Evolutionary conservation across 345 rosid genomes (phyloP), one percentile per base, ranked within the genome.

Genomic region (Reutealis trisperma): DNA sequence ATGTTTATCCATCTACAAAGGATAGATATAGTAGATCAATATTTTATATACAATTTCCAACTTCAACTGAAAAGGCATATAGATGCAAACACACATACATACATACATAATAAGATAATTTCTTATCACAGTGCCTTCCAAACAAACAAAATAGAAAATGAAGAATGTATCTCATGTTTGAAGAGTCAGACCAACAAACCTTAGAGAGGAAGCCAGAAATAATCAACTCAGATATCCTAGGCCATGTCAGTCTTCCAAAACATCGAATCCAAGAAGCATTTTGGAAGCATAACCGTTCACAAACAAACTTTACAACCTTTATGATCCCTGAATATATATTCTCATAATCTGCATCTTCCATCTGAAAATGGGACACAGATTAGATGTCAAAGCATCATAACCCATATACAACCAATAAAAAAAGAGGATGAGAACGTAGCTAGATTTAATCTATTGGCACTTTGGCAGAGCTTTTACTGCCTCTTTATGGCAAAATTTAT

Each of bases 241-340:
- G 92, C 98, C 98, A 96, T 52, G 95, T 87, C 89, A 96, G 85
- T 81, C 90, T 92, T 84, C 98, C 99, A 83, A 92, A 93, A 73
- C 93, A 91, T 75, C 80, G 86, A 74, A 84, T 85, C 97, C 97
- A 93, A 44, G 90, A 78, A 79, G 78, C 88, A 82, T 91, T 93
- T 79, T 90, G 86, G 79, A 92, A 89, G 90, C 97, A 96, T 79
- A 96, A 71, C 65, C 63, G 83, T 81, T 83, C 85, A 80, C 82
- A 85, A 69, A 89, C 79, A 81, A 92, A 96, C 82, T 82, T 90
- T 78, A 92, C 83, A 78, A 89, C 88, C 81, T 85, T 88, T 73
- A 87, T 75, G 76, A 93, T 78, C 79, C 88, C 85, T 30, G 84
- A 83, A 77, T 92, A 96, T 60, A 96, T 83, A 45, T 83, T 82